Conservation (phyloP, 257 asterid species). For the Thymus mandschuricus region DNA sequence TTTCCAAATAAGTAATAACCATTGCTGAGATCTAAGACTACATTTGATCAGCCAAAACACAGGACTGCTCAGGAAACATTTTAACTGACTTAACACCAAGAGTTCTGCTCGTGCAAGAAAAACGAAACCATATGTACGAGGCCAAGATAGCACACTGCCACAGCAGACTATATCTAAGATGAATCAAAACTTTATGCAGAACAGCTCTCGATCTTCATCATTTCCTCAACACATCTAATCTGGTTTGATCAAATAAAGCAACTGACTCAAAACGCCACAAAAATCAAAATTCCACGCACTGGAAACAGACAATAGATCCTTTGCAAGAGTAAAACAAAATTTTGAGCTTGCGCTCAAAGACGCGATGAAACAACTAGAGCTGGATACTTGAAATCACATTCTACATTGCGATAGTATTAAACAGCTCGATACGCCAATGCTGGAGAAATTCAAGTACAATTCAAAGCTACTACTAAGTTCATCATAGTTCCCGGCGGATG, state of each 20-base stretch:
- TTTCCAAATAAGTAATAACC: no score
- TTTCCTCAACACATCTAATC: not conserved
- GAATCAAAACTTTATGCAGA: not conserved
- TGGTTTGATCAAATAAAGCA: not conserved
- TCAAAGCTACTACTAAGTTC: not conserved
- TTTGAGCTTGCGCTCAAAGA: not conserved
- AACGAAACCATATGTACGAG: not conserved
- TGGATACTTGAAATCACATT: slow-evolving; percentile 4
- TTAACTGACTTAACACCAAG: not conserved
- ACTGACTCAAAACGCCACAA: not conserved
- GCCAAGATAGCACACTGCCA: not conserved
- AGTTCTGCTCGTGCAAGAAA: slow-evolving; percentile 9
- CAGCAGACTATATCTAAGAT: not conserved
- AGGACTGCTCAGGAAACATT: not conserved
- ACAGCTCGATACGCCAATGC: slow-evolving; percentile 21
- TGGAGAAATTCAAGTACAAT: slow-evolving; percentile 13
- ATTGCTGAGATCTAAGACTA: slow-evolving; percentile 1
- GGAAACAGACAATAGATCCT: not conserved
- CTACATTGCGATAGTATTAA: not conserved
- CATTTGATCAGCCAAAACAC: slow-evolving; percentile 5
- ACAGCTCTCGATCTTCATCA: slow-evolving; percentile 1
- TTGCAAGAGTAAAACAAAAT: not conserved
- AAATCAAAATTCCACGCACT: not conserved
- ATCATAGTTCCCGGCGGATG: slow-evolving; percentile 20
- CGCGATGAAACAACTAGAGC: not conserved